Evolutionary conservation across 2,329 filamentous ascomycete genomes (phyloP).

Genomic region (Colletotrichum brevisporum): DNA sequence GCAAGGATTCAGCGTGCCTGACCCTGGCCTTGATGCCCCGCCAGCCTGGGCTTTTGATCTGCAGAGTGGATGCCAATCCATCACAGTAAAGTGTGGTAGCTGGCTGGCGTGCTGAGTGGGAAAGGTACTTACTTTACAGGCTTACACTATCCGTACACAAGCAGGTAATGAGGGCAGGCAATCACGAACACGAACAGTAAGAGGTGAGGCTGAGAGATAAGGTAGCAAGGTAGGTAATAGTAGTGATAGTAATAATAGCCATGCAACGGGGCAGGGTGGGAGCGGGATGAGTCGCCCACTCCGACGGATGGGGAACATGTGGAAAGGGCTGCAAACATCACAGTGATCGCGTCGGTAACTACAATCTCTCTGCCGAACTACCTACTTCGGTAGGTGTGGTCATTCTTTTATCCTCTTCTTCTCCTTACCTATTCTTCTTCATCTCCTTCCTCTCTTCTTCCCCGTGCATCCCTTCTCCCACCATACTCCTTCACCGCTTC

Average conservation of each 20-base stretch:
- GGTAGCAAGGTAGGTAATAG: too few species aligned
- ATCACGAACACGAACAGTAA: too few species aligned
- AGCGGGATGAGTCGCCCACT: constrained; percentile 7
- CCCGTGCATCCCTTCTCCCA: not conserved
- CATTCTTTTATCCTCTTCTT: not conserved
- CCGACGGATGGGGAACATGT: constrained; percentile 21
- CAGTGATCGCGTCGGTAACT: constrained; percentile 10
- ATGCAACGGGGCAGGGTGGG: not conserved
- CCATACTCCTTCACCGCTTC: constrained; percentile 31
- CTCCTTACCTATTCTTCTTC: not conserved
- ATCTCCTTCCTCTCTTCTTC: not conserved
- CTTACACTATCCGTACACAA: too few species aligned
- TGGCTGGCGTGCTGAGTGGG: too few species aligned
- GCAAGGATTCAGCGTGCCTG: too few species aligned
- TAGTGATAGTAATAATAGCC: not conserved
- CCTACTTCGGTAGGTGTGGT: not conserved
- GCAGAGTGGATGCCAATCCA: too few species aligned
- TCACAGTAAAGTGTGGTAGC: too few species aligned
- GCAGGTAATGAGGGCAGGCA: too few species aligned
- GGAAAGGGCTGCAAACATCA: constrained; percentile 30
- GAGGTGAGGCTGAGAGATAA: too few species aligned
- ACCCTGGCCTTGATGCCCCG: too few species aligned
- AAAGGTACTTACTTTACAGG: too few species aligned
- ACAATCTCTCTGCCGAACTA: constrained; percentile 2
- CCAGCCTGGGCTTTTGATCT: too few species aligned